Evolutionary conservation across 306 rosid species (phyloP).

Genomic region (Trifolium subterraneum): DNA sequence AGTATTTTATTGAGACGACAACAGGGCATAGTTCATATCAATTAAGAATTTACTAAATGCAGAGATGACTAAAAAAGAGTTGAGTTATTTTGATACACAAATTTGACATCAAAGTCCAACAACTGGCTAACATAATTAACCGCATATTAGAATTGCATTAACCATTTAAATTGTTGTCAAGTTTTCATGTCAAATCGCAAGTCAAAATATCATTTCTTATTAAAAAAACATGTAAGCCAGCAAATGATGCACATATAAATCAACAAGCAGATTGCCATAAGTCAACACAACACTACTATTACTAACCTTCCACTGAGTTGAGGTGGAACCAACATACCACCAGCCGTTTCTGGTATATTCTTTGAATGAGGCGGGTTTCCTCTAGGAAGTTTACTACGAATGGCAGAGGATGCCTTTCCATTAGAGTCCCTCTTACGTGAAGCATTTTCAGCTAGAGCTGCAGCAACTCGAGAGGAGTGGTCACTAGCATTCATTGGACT

Average conservation of each 20-base stretch:
- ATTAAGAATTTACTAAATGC: conserved; percentile 25
- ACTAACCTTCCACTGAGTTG: conserved; percentile 96
- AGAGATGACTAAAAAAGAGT: not conserved
- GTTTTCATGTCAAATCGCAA: too few species aligned
- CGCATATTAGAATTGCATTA: too few species aligned
- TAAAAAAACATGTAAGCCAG: not conserved
- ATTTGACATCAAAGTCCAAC: too few species aligned
- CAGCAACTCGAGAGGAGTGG: conserved; percentile 78
- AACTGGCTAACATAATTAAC: too few species aligned
- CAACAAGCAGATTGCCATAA: not conserved
- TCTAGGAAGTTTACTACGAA: conserved; percentile 73
- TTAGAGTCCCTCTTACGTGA: conserved; percentile 79
- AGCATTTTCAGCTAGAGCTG: conserved; percentile 77
- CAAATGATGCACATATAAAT: conserved; percentile 24
- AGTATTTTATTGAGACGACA: conserved; percentile 5
- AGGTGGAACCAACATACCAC: conserved; percentile 77
- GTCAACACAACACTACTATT: conserved; percentile 40
- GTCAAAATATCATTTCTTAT: too few species aligned
- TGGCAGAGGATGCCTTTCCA: conserved; percentile 51
- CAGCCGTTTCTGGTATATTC: conserved; percentile 73
- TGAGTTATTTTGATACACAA: too few species aligned
- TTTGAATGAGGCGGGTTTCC: conserved; percentile 69
- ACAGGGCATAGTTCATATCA: not conserved
- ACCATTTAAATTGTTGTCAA: too few species aligned
- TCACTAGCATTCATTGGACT: conserved; percentile 53